phyloP scores from a whole-genome alignment of 2,329 filamentous ascomycete species.

The Phymatotrichopsis omnivora region DNA sequence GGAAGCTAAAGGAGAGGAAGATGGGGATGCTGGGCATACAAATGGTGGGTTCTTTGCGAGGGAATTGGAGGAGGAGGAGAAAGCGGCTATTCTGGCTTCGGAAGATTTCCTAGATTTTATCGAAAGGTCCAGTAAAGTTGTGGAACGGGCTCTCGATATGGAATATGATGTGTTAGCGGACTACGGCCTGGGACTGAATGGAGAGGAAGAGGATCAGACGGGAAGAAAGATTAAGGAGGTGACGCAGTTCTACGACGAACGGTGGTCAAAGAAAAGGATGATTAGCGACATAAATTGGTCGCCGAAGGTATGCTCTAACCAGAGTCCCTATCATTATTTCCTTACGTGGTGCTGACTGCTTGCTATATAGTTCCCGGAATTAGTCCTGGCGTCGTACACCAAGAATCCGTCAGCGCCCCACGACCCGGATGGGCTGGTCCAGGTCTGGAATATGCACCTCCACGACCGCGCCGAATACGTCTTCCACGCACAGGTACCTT shows the following conservation, averaged over 20 bases:
- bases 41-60: constrained; percentile 67
- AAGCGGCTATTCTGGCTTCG: constrained; percentile 81
- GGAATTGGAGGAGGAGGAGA: constrained; percentile 70
- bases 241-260: constrained; percentile 85
- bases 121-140: constrained; percentile 90
- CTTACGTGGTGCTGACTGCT: neutral
- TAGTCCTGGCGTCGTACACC: constrained; percentile 88
- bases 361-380: constrained; percentile 59
- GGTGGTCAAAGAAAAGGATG: constrained; percentile 97
- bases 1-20: constrained; percentile 9
- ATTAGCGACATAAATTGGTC: constrained; percentile 93
- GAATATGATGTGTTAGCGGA: constrained; percentile 87
- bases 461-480: constrained; percentile 92
- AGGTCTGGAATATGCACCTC: constrained; percentile 95
- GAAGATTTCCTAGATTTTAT: constrained; percentile 93
- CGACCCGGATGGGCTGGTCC: constrained; percentile 83
- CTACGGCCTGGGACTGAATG: constrained; percentile 74
- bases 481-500: constrained; percentile 65
- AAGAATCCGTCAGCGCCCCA: constrained; percentile 94
- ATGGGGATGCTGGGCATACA: constrained; percentile 28
- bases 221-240: constrained; percentile 73
- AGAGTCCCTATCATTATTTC: no score
- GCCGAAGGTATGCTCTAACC: constrained; percentile 56
- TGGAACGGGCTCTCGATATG: constrained; percentile 77
- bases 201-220: constrained; percentile 62